Base-by-base conservation (phyloP, 371 early-diverging fungal genomes). In the Lichtheimia corymbifera region DNA sequence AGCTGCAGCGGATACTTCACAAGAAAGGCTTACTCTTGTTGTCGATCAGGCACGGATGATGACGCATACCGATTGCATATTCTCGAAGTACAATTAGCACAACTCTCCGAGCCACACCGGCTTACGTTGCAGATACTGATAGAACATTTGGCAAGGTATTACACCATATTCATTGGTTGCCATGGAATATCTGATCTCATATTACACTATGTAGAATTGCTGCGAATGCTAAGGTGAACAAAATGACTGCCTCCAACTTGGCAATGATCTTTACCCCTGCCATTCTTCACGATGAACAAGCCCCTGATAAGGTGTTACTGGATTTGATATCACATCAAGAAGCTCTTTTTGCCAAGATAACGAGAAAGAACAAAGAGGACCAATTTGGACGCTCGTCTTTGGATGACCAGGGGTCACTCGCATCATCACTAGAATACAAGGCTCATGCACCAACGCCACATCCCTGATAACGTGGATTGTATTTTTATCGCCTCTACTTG, bases 231-330 rank as follows among this genome's bases (percentile, higher is more conserved):
- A 83, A 83, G 14, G 72, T 74, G 27, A 86, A 86, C 75, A 85
- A 83, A 55, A 85, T 85, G 86, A 80, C 70, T 1, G 66, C 77
- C 12, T 70, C 64, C 17, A 85, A 85, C 58, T 27, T 85, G 5
- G 74, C 80, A 0, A 59, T 85, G 56, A 80, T 85, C n/a, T 85
- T 85, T 49, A 82, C 86, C 5, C 86, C 86, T 0, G 84, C 86
- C 18, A 83, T 85, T n/a, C 83, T 85, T 58, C 86, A 85, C 50
- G 86, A 85, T 41, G 72, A 83, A 20, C 82, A 77, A 44, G 76
- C 76, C 22, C 11, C 35, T 35, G 35, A 35, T 9, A 35, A 35
- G 11, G 35, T 35, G 11, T 35, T 35, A 35, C 35, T 35, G 35
- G 35, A 35, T 35, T 9, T 35, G 35, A 35, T 35, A 35, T 35